Evolutionary conservation across 2,329 filamentous ascomycete species (phyloP).

Genomic region (Cryphonectria carpinicola): DNA sequence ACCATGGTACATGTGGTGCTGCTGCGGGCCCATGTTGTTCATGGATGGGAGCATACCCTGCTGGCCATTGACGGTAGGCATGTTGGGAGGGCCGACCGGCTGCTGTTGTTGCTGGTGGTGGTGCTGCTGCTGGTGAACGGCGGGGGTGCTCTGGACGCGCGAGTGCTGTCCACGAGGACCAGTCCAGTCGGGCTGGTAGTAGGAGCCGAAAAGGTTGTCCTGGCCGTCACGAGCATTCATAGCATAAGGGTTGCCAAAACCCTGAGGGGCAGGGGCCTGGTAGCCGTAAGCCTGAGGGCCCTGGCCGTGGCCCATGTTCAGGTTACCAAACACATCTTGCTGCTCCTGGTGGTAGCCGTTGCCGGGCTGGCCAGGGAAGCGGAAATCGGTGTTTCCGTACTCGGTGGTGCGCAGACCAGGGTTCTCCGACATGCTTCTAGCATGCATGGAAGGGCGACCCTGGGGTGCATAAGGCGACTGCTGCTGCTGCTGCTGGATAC

Average conservation of each 20-base stretch:
- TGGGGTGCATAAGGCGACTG: constrained; percentile 16
- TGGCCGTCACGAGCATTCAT: constrained; percentile 13
- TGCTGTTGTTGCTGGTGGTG: constrained; percentile 8
- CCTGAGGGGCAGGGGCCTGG: constrained; percentile 17
- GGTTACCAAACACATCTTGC: constrained; percentile 21
- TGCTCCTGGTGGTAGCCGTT: constrained; percentile 23
- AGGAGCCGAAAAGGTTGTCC: constrained; percentile 14
- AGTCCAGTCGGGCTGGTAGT: constrained; percentile 20
- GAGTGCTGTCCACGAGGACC: constrained; percentile 20
- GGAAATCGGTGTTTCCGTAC: constrained; percentile 19
- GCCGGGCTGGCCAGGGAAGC: constrained; percentile 15
- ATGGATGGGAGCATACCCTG: constrained; percentile 24
- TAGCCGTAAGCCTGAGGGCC: constrained; percentile 20
- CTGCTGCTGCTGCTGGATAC: constrained; percentile 13
- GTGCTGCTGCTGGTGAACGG: constrained; percentile 20
- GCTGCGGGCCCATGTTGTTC: constrained; percentile 22
- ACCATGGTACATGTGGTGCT: constrained; percentile 19
- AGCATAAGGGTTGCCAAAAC: constrained; percentile 17
- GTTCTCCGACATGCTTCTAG: constrained; percentile 30
- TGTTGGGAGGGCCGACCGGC: constrained; percentile 16
- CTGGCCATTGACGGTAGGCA: constrained; percentile 9
- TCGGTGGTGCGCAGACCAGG: constrained; percentile 23
- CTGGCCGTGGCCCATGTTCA: constrained; percentile 14
- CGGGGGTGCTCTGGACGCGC: constrained; percentile 25
- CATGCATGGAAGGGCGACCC: constrained; percentile 20